Percentiles rank a stretch among this genome's conserved stretches.
phyloP scores from a whole-genome alignment of 1,284 basidiomycete species.

The Veloboletus limbatus region DNA sequence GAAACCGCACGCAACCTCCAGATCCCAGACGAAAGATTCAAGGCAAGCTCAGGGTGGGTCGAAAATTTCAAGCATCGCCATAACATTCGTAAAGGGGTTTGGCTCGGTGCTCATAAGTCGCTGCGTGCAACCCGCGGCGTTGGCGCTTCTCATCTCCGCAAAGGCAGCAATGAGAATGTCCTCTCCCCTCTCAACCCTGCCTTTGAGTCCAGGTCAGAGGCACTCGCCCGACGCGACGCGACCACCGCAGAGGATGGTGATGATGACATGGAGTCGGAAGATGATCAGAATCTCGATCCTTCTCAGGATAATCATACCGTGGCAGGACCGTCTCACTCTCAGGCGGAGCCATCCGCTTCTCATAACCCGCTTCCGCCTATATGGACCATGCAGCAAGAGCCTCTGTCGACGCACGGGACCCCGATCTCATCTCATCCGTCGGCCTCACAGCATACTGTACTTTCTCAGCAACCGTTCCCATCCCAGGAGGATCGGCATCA shows the following conservation, averaged over 20 bases:
- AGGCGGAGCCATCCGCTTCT: constrained; percentile 20
- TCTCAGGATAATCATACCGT: constrained; percentile 25
- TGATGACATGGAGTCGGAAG: constrained; percentile 37
- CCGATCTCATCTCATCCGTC: constrained; percentile 35
- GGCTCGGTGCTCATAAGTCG: constrained; percentile 42
- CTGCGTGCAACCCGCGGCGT: constrained; percentile 32
- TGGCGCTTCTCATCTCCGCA: constrained; percentile 35
- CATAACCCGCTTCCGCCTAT: constrained; percentile 36
- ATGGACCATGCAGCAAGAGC: constrained; percentile 35
- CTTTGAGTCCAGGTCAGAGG: constrained; percentile 34
- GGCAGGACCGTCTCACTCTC: constrained; percentile 32
- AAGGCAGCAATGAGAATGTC: constrained; percentile 34
- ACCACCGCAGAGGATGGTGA: constrained; percentile 31
- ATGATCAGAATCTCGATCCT: constrained; percentile 34
- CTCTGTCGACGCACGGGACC: constrained; percentile 25
- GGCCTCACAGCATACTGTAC: constrained; percentile 29
- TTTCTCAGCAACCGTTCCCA: constrained; percentile 28
- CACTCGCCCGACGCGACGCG: constrained; percentile 26
- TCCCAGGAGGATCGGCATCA: constrained; percentile 28
- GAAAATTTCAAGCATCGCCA: constrained; percentile 88
- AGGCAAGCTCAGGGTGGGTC: constrained; percentile 87
- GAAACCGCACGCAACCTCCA: constrained; percentile 59
- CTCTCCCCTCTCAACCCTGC: constrained; percentile 38
- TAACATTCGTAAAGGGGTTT: constrained; percentile 65
- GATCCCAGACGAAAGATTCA: constrained; percentile 74